Evolutionary conservation across 192 early-diverging fungal species (phyloP).

Genomic region (Backusella sp.): DNA sequence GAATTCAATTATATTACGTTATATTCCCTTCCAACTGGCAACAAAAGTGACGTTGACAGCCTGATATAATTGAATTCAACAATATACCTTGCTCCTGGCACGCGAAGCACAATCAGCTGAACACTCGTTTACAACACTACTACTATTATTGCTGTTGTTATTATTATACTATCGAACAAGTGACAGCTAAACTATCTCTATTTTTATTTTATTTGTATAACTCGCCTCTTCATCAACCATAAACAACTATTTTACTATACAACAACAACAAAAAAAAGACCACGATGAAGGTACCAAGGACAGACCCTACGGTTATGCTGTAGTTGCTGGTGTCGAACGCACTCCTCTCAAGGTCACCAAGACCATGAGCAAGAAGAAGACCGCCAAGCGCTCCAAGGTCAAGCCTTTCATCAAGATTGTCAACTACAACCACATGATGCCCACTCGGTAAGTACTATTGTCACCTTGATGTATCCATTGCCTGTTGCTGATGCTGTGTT

Average conservation of each 20-base stretch:
- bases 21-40: neutral
- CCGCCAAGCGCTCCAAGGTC: constrained; percentile 95
- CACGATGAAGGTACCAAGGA: constrained; percentile 97
- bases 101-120: neutral
- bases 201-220: neutral
- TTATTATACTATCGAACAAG: neutral
- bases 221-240: neutral
- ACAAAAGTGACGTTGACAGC: neutral
- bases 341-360: constrained; percentile 98
- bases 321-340: constrained; percentile 96
- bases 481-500: neutral
- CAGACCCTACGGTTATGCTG: constrained; percentile 95
- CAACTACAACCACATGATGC: constrained; percentile 99
- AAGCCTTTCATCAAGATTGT: constrained; percentile 99
- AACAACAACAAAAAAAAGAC: constrained; percentile 36
- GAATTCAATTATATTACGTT: too few relatives aligned
- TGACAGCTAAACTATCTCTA: neutral
- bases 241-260: constrained; percentile 18
- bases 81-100: neutral
- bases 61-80: neutral
- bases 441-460: constrained; percentile 73
- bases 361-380: constrained; percentile 92
- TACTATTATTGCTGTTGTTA: too few relatives aligned
- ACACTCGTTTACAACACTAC: too few relatives aligned
- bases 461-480: neutral